Base-by-base conservation (phyloP, 1,284 basidiomycete genomes). In the Baeospora myosura region DNA sequence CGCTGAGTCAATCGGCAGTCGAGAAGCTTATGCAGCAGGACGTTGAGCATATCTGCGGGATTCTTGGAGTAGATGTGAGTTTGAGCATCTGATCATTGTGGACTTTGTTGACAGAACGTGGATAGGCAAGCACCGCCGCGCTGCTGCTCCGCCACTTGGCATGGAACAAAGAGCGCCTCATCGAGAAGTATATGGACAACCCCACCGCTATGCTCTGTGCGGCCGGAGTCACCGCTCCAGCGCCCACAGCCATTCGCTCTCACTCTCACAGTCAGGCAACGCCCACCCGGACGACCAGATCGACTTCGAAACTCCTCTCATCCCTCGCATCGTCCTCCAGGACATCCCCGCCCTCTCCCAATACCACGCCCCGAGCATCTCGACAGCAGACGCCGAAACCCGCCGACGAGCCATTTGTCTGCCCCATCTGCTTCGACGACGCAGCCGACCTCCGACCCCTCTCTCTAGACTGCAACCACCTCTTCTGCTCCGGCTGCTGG, bases 101-200 rank as follows among this genome's bases (percentile, higher is more conserved):
- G 8, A 7, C 24, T 28, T 36, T 11, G 21, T 35, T 24, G 5
- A n/a, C 31, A 35, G 33, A 43, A 5, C n/a, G 5, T 29, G 6
- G 14, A 10, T 46, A 74, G 71, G 47, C 53, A 7, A 60, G 66
- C 49, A 72, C 72, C 2, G 92, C 94, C 2, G 76, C 83, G 1
- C 71, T 94, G 36, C 72, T 98, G 5, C 70, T 98, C 36, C 81
- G 93, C 23, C 72, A 92, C 65, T 82, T 88, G 69, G 72, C 75
- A 36, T 98, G 95, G 95, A 98, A 98, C 72, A 89, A 90, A 58
- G 95, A 98, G 63, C 83, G 84, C 46, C 76, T 98, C n/a, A 89
- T 90, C 49, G 90, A 96, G 68, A 83, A 86, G 60, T 96, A 90
- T 64, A 93, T 94, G 89, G 92, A 92, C 54, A 86, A 89, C 49